These are phyloP conservation scores for Pseudopithomyces maydicus DNA, from an alignment of 2,329 filamentous ascomycete genomes.

Conservation along the genomic window DNA sequence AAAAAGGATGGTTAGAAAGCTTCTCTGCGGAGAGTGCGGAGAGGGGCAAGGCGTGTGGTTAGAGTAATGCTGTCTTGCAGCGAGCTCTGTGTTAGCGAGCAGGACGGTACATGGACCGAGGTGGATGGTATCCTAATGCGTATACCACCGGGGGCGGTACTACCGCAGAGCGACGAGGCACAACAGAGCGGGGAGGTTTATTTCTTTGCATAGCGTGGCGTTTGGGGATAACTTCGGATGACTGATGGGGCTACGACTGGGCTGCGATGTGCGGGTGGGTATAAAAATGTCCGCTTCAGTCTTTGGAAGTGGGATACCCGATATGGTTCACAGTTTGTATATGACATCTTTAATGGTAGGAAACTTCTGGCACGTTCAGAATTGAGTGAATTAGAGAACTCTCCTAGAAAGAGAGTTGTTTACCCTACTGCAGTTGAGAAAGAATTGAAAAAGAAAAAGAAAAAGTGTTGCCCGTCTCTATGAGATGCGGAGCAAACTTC, in stretches of 20 bases:
- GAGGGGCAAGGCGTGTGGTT: background rate
- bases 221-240: background rate
- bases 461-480: too few relatives aligned
- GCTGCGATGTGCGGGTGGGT: background rate
- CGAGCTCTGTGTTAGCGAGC: background rate
- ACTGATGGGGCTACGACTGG: background rate
- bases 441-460: too few relatives aligned
- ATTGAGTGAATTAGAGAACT: too few relatives aligned
- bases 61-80: background rate
- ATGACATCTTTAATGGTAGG: too few relatives aligned
- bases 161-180: background rate
- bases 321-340: too few relatives aligned
- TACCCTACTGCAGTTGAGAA: too few relatives aligned
- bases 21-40: background rate
- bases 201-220: constrained; percentile 16
- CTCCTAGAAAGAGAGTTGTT: too few relatives aligned
- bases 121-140: background rate
- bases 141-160: background rate
- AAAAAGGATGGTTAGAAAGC: constrained; percentile 17
- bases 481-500: too few relatives aligned
- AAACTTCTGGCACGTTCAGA: too few relatives aligned
- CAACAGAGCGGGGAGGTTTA: background rate
- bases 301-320: background rate
- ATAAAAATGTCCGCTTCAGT: background rate
- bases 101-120: background rate